A percentile compares a stretch with the other conserved stretches of the same genome.
Evolutionary conservation across 2,329 filamentous ascomycete genomes (phyloP).

Genomic region (Pseudopyricularia cyperi): DNA sequence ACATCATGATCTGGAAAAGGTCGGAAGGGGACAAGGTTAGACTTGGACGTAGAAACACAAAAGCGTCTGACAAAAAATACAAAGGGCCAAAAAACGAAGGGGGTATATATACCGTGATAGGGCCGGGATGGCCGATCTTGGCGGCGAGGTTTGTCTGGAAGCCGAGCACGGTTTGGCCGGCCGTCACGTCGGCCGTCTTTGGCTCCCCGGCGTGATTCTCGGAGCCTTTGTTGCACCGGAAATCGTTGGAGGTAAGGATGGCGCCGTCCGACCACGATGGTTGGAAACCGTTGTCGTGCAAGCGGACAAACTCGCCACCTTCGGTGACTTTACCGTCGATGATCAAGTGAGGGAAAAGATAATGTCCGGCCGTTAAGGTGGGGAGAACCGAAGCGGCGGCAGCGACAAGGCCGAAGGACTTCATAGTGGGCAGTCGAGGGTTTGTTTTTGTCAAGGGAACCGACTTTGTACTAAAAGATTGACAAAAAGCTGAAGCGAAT

Average conservation of each 20-base stretch:
- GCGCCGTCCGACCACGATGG: constrained; percentile 12
- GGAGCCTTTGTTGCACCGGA: constrained; percentile 17
- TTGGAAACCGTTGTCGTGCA: constrained; percentile 10
- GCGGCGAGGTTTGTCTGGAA: constrained; percentile 3
- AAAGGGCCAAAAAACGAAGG: too few relatives aligned
- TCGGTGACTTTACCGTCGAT: constrained; percentile 9
- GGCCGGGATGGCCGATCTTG: constrained; percentile 7
- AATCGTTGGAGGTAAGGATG: constrained; percentile 12
- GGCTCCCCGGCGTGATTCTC: constrained; percentile 10
- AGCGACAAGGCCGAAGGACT: neutral
- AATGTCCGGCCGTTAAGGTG: constrained; percentile 14
- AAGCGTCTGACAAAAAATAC: neutral
- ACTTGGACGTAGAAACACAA: too few relatives aligned
- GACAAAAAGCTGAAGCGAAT: neutral
- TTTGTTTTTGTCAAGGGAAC: neutral
- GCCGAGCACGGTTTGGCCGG: constrained; percentile 10
- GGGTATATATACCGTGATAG: constrained; percentile 6
- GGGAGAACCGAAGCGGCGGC: constrained; percentile 4
- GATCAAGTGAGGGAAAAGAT: constrained; percentile 15
- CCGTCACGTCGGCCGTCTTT: constrained; percentile 10
- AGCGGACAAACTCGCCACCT: constrained; percentile 12
- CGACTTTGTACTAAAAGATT: neutral
- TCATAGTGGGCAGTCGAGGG: neutral
- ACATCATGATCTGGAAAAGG: constrained; percentile 11
- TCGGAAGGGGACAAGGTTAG: too few relatives aligned